phyloP scores from a whole-genome alignment of 164 flowering plant genomes.

The Akebia trifoliata region DNA sequence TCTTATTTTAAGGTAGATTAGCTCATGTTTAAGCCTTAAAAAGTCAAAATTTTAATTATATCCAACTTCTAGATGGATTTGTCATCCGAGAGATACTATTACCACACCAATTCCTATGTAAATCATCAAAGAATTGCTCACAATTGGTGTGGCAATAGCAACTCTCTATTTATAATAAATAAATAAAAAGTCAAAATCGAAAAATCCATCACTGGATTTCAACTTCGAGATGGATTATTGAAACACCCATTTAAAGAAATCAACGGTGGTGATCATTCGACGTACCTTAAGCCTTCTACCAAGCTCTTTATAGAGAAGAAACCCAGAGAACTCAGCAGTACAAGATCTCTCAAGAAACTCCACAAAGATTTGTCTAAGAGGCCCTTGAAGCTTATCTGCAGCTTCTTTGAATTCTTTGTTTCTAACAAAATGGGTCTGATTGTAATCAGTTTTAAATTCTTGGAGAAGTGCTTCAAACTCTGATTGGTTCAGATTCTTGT shows the following conservation, averaged over 20 bases:
- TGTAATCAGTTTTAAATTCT: conserved; percentile 95
- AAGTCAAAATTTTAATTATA: too few species aligned
- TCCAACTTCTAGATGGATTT: too few species aligned
- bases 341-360: conserved; percentile 98
- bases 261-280: too few species aligned
- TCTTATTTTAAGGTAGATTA: too few species aligned
- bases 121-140: too few species aligned
- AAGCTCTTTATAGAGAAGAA: conserved; percentile 93
- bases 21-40: too few species aligned
- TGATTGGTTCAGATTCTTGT: conserved; percentile 70
- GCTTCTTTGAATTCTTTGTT: conserved; percentile 97
- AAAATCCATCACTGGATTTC: not conserved
- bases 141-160: too few species aligned
- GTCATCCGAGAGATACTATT: too few species aligned
- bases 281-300: conserved; percentile 97
- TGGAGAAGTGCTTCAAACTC: conserved; percentile 90
- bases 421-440: conserved; percentile 95
- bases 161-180: too few species aligned
- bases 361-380: conserved; percentile 82
- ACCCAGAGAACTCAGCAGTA: conserved; percentile 98
- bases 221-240: not conserved
- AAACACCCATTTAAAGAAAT: not conserved
- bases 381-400: conserved; percentile 84
- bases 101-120: too few species aligned
- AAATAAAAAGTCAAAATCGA: not conserved